A percentile compares a stretch with the other conserved stretches of the same genome.
phyloP scores from a whole-genome alignment of 2,329 filamentous ascomycete genomes.

The Fusarium sp. region DNA sequence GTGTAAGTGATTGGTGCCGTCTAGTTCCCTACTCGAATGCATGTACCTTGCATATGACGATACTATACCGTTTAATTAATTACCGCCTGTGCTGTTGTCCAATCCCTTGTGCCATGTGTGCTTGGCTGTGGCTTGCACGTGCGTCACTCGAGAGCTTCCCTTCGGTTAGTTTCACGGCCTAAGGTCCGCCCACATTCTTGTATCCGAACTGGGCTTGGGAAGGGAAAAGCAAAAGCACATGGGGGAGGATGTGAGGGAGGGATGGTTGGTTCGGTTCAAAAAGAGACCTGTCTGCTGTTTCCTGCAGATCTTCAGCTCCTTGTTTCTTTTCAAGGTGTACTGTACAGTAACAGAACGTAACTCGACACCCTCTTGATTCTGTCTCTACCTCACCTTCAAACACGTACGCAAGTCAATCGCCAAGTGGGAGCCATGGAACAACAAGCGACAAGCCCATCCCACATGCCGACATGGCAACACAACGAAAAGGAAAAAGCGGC shows the following conservation, averaged over 20 bases:
- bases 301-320: not conserved
- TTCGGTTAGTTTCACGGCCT: not conserved
- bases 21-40: not conserved
- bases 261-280: conserved; percentile 18
- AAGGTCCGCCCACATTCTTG: conserved; percentile 1
- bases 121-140: conserved; percentile 28
- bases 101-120: conserved; percentile 35
- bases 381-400: not conserved
- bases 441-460: conserved; percentile 4
- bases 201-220: not conserved
- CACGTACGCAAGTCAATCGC: not conserved
- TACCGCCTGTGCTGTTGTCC: conserved; percentile 7
- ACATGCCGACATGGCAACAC: conserved; percentile 23
- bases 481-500: conserved; percentile 5
- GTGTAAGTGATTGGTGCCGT: conserved; percentile 25
- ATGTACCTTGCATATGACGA: conserved; percentile 25
- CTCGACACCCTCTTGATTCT: not conserved
- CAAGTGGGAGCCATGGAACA: conserved; percentile 25
- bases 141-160: conserved; percentile 5
- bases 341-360: not conserved
- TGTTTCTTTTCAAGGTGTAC: not conserved
- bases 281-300: conserved; percentile 6
- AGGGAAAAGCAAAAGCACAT: not conserved
- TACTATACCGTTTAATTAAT: not conserved
- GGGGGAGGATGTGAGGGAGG: not conserved